Conservation (phyloP, 176 grass and related monocot species). For the Metroxylon sagu region DNA sequence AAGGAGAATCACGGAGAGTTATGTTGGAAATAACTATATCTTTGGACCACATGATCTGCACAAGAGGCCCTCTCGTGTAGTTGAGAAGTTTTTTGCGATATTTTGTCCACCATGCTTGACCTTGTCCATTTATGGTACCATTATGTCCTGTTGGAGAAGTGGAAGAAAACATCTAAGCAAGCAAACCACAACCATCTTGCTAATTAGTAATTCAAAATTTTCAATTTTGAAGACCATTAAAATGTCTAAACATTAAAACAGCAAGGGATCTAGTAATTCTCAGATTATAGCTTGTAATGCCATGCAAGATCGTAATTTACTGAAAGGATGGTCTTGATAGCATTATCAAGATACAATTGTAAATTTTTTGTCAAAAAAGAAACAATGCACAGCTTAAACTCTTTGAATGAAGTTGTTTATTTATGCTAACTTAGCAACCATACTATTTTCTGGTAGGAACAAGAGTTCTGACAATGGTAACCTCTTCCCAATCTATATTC, state of each 20-base stretch:
- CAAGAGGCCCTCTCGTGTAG: slow-evolving; percentile 86
- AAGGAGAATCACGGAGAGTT: slow-evolving; percentile 75
- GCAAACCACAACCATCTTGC: slow-evolving; percentile 49
- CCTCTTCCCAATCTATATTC: too few relatives aligned
- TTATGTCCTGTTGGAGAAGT: slow-evolving; percentile 62
- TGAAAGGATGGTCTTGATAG: too few relatives aligned
- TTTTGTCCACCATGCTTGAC: slow-evolving; percentile 90
- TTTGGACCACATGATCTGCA: slow-evolving; percentile 91
- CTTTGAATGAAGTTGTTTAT: too few relatives aligned
- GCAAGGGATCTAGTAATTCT: too few relatives aligned
- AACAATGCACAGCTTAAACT: too few relatives aligned
- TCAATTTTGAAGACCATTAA: slow-evolving; percentile 82
- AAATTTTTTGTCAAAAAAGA: too few relatives aligned
- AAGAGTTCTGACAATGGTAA: too few relatives aligned
- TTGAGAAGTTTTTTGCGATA: slow-evolving; percentile 75
- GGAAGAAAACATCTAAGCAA: slow-evolving; percentile 7
- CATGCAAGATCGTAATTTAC: too few relatives aligned
- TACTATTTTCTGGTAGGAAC: too few relatives aligned
- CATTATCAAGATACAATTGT: too few relatives aligned
- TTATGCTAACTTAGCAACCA: too few relatives aligned
- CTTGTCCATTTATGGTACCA: slow-evolving; percentile 92
- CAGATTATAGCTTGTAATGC: too few relatives aligned
- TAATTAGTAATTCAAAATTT: slow-evolving; percentile 71
- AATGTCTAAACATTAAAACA: slow-evolving; percentile 11
- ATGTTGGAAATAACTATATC: slow-evolving; percentile 88